phyloP scores from a whole-genome alignment of 2,329 filamentous ascomycete genomes.

The Aspergillus quadrilineatus region DNA sequence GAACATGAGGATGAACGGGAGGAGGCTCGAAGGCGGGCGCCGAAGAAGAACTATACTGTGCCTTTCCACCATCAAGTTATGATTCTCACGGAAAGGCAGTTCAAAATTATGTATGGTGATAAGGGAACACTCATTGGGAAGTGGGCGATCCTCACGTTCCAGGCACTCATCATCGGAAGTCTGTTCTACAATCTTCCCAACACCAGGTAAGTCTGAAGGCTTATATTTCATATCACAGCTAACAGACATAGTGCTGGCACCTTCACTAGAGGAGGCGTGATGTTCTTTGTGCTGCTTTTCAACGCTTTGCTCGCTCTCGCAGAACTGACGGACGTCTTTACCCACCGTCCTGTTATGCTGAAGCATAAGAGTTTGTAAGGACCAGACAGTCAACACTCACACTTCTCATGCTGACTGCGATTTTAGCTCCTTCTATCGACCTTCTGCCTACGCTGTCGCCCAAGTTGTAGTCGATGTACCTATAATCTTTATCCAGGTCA shows the following conservation, averaged over 20 bases:
- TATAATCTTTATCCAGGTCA: conserved; percentile 57
- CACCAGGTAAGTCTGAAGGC: conserved; percentile 37
- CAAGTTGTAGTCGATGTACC: conserved; percentile 60
- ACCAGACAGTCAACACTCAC: too few species aligned
- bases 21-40: conserved; percentile 36
- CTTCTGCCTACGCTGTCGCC: conserved; percentile 59
- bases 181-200: conserved; percentile 56
- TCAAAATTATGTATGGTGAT: conserved; percentile 56
- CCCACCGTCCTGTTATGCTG: conserved; percentile 63
- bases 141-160: conserved; percentile 50
- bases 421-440: conserved; percentile 61
- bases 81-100: conserved; percentile 56
- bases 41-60: conserved; percentile 55
- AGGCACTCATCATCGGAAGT: conserved; percentile 48
- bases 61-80: conserved; percentile 52
- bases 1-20: conserved; percentile 43
- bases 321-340: conserved; percentile 62
- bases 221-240: not conserved
- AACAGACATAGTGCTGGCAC: conserved; percentile 46
- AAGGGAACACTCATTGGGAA: conserved; percentile 52
- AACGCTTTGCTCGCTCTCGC: conserved; percentile 62
- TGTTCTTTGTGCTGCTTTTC: conserved; percentile 64
- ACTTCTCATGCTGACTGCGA: conserved; percentile 10
- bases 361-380: conserved; percentile 66
- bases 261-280: conserved; percentile 60